Percentiles rank a stretch among this genome's conserved stretches.
phyloP scores from a whole-genome alignment of 345 rosid species.

The Citrus sinensis region DVS_A1.0 CM039161.1:8894501-8895000 shows the following conservation, averaged over 20 bases:
- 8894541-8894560: conserved; percentile 78
- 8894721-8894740: no score
- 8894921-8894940: conserved; percentile 89
- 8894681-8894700: not conserved
- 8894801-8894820: not conserved
- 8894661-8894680: not conserved
- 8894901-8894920: conserved; percentile 71
- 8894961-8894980: conserved; percentile 74
- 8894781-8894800: not conserved
- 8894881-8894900: conserved; percentile 3
- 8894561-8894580: conserved; percentile 86
- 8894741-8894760: no score
- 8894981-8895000: conserved; percentile 94
- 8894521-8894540: conserved; percentile 77
- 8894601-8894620: not conserved
- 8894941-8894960: conserved; percentile 82
- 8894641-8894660: not conserved
- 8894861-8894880: not conserved
- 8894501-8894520: conserved; percentile 74
- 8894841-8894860: no score
- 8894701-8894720: not conserved
- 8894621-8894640: no score
- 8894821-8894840: not conserved
- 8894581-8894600: conserved; percentile 9
- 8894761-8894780: not conserved